Percentiles rank a stretch among this genome's conserved stretches.
Evolutionary conservation across 495 filamentous ascomycete species (phyloP).

Genomic region (Daldinia caldariorum): DNA sequence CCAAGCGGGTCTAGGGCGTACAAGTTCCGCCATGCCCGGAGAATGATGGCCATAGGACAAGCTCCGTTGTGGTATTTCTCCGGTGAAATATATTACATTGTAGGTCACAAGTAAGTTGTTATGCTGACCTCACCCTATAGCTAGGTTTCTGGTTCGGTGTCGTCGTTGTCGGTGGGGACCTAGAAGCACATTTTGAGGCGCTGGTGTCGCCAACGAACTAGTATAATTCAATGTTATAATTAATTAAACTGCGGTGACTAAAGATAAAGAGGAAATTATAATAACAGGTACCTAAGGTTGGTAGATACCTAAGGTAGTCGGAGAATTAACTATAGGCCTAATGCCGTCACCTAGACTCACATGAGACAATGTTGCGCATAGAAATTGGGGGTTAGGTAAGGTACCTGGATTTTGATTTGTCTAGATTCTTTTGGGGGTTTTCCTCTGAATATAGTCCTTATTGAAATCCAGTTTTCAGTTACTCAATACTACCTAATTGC

Average conservation of each 20-base stretch:
- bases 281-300: neutral
- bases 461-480: neutral
- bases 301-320: neutral
- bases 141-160: neutral
- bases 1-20: neutral
- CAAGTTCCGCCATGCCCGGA: neutral
- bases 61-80: neutral
- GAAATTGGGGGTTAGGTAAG: neutral
- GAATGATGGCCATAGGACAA: neutral
- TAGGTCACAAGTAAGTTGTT: neutral
- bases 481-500: neutral
- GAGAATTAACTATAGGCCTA: neutral
- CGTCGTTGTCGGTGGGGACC: neutral
- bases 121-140: neutral
- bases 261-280: neutral
- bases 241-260: neutral
- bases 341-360: neutral
- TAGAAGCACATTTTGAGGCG: neutral
- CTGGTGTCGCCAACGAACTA: constrained; percentile 7
- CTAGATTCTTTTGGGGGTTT: neutral
- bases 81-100: neutral
- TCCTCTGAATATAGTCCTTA: neutral
- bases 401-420: neutral
- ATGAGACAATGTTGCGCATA: neutral
- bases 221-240: constrained; percentile 11